Conservation (phyloP, 345 rosid species). For the Abelmoschus esculentus region DNA sequence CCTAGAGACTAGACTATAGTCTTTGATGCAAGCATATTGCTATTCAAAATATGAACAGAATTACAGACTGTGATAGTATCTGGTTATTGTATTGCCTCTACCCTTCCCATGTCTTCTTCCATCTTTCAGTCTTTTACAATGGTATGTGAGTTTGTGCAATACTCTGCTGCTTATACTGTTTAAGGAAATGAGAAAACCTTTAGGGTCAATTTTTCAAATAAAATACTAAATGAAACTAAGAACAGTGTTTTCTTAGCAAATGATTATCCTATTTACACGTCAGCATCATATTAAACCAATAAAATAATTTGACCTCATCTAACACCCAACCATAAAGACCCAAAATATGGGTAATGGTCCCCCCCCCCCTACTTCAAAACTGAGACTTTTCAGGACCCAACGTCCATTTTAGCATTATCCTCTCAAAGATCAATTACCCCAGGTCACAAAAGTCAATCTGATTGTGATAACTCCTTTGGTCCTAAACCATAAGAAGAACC, state of each 20-base stretch:
- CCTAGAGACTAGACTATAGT: no score
- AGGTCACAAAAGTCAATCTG: not conserved
- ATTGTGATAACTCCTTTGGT: not conserved
- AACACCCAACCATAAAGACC: not conserved
- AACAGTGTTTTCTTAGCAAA: not conserved
- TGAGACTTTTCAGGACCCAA: not conserved
- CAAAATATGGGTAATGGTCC: not conserved
- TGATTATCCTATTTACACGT: not conserved
- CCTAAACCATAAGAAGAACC: not conserved
- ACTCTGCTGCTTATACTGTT: not conserved
- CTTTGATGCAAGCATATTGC: no score
- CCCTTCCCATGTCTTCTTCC: no score
- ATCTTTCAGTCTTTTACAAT: no score
- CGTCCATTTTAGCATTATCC: not conserved
- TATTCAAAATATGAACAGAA: no score
- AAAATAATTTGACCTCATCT: not conserved
- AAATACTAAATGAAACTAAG: not conserved
- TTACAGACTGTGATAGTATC: no score
- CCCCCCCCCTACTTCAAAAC: slow-evolving; percentile 10
- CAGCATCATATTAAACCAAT: not conserved
- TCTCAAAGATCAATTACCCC: not conserved
- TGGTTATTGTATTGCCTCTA: no score
- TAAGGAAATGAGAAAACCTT: not conserved
- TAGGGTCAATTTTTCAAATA: not conserved
- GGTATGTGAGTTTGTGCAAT: no score